Percentiles rank a stretch among this genome's conserved stretches.
phyloP scores from a whole-genome alignment of 495 filamentous ascomycete species.

The Penicillium arizonense region DNA sequence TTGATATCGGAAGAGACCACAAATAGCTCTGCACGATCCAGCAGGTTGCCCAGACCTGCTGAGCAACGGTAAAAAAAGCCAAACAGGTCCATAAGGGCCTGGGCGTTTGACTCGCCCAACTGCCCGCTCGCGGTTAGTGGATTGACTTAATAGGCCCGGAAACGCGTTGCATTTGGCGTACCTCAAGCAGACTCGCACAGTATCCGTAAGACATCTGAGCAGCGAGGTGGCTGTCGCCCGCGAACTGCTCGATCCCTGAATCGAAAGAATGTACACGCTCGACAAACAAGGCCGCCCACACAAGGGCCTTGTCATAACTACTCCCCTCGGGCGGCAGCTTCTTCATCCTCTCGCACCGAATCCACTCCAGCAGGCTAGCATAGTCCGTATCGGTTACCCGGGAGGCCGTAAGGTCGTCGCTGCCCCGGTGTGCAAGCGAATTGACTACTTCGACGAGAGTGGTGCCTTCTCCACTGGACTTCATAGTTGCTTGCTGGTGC shows the following conservation, averaged over 20 bases:
- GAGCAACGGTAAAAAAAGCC: slow-evolving; percentile 38
- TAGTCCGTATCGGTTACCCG: slow-evolving; percentile 20
- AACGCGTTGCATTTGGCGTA: background rate
- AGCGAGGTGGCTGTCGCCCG: slow-evolving; percentile 24
- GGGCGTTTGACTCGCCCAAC: slow-evolving; percentile 35
- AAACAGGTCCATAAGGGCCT: slow-evolving; percentile 32
- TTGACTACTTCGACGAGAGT: too few relatives aligned
- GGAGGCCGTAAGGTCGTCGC: slow-evolving; percentile 4
- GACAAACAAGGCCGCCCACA: slow-evolving; percentile 17
- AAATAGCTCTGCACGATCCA: slow-evolving; percentile 36
- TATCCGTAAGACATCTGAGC: slow-evolving; percentile 24
- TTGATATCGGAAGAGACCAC: slow-evolving; percentile 37
- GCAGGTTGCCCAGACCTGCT: slow-evolving; percentile 28
- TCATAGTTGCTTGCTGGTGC: too few relatives aligned
- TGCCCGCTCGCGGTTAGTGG: slow-evolving; percentile 1
- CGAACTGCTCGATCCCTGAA: slow-evolving; percentile 23
- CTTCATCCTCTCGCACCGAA: slow-evolving; percentile 16
- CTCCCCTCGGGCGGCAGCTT: slow-evolving; percentile 28
- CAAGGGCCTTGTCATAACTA: slow-evolving; percentile 22
- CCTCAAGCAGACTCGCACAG: slow-evolving; percentile 26
- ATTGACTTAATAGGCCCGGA: background rate
- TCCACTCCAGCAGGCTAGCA: slow-evolving; percentile 16
- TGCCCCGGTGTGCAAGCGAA: too few relatives aligned
- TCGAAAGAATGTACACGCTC: slow-evolving; percentile 18
- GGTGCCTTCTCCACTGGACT: too few relatives aligned